Evolutionary conservation across 805 yeast genomes (phyloP), one percentile per base, ranked within the genome.

Genomic region (Schizosaccharomyces lindneri): DNA sequence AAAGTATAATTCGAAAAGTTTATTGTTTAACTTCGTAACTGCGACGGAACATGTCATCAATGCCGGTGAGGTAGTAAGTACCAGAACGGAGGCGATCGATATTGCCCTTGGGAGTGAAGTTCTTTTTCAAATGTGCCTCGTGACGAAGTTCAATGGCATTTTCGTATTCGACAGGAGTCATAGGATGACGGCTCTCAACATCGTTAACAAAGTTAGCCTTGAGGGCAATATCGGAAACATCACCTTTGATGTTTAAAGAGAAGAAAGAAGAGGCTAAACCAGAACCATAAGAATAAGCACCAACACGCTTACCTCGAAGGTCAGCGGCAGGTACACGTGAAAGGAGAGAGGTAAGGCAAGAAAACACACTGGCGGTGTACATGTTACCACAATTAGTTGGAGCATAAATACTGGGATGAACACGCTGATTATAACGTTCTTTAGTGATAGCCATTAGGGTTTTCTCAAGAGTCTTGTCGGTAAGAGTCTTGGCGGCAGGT

Each of bases 381-480:
- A 89, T 85, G 79, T 93, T 93, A 75, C 99, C 99, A 65, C 95
- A 87, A 75, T 90, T 90, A 65, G 97, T 90, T 70, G 97, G 90
- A 57, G 88, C 87, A 67, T 75, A 77, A 72, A 93, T 77, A 21
- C 95, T 82, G 43, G 95, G 93, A 61, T 76, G 76, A 63, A 93
- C 87, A 73, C 87, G 81, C 69, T 77, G 79, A 65, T 80, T 79
- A 64, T 81, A 76, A 65, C 76, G 74, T 64, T 79, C 82, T 78
- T 88, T 87, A 63, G 95, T 81, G 65, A 84, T 75, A 36, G 81
- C 81, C 67, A 89, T 79, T 73, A 90, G 89, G 21, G 83, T 77
- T 78, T 90, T 93, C 74, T 90, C 97, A 67, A 88, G 74, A 64
- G 76, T 72, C 73, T 81, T 87, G 75, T 87, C 95, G 64, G 81